Conservation (phyloP, 208 protist genomes). For the Eutreptiella sp. region DNA sequence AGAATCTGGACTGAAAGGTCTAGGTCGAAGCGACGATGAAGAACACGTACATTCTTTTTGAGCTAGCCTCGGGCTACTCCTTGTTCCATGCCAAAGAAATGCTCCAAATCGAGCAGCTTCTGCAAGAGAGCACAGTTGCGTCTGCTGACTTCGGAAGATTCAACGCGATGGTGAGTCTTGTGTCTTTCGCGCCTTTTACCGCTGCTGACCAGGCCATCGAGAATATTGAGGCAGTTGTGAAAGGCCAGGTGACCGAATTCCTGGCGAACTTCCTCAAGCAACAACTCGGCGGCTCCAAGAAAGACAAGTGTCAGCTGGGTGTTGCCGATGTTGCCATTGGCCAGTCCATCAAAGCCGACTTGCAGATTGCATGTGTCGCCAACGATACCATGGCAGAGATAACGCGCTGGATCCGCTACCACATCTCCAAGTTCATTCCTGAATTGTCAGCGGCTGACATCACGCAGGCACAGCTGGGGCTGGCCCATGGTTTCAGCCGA, state of each 20-base stretch:
- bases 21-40: too few relatives aligned
- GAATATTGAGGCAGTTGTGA: slow-evolving; percentile 92
- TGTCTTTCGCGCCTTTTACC: slow-evolving; percentile 91
- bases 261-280: slow-evolving; percentile 86
- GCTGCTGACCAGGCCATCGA: slow-evolving; percentile 94
- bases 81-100: slow-evolving; percentile 86
- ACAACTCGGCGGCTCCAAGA: slow-evolving; percentile 75
- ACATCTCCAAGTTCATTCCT: slow-evolving; percentile 87
- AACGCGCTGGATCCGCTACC: slow-evolving; percentile 87
- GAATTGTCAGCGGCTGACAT: slow-evolving; percentile 86
- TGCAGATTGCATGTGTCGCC: slow-evolving; percentile 71
- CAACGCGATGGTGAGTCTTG: slow-evolving; percentile 85
- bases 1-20: too few relatives aligned
- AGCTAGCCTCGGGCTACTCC: slow-evolving; percentile 92
- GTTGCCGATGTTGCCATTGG: slow-evolving; percentile 91
- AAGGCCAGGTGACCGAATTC: slow-evolving; percentile 80
- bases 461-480: slow-evolving; percentile 92
- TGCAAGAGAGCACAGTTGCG: slow-evolving; percentile 80
- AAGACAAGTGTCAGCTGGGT: slow-evolving; percentile 78
- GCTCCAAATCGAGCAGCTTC: slow-evolving; percentile 86
- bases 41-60: slow-evolving; percentile 85
- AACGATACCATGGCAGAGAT: slow-evolving; percentile 81
- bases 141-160: slow-evolving; percentile 86
- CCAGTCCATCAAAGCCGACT: slow-evolving; percentile 79
- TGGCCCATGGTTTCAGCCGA: slow-evolving; percentile 95